Evolutionary conservation across 2,329 filamentous ascomycete species (phyloP), one percentile per base, ranked within the genome.

Genomic region (Phymatotrichopsis omnivora): DNA sequence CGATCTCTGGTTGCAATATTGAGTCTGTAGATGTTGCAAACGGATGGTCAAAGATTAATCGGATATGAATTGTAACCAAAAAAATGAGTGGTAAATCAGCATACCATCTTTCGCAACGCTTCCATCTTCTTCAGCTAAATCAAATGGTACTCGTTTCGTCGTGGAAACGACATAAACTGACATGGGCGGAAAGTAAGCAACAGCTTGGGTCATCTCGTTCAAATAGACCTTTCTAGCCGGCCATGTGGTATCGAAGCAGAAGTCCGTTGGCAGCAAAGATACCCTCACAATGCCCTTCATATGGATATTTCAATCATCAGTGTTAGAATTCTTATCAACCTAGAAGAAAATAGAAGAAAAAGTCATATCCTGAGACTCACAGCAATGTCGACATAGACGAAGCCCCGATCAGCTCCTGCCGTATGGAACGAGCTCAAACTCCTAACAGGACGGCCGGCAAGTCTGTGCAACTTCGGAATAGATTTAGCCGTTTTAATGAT

Each of bases 121-220:
- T 47, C 93, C 80, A 53, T 87, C 87, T 56, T 94, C 85, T 42
- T 83, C 83, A 1, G 85, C 85, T 17, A 95, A 72, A 62, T 85
- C 82, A 60, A 94, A 96, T 3, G 78, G 75, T 37, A 80, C 76
- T 20, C 64, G 60, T 6, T 69, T 68, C 51, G 78, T 81, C 45
- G 83, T 87, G 3, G 78, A 84, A 12, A 89, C 67, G 2, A 85
- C 76, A 59, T 93, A 95, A 0, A 81, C 76, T 17, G 77, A 75
- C 31, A 80, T 80, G 0, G 78, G 74, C 2, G 78, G 68, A 59
- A 93, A 87, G 60, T 87, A 93, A 1, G 82, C 73, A 12, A 96
- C 65, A 2, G 77, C 74, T 51, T 80, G 73, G 8, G 87, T 70
- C 48, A 93, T 82, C 42, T 80, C 69, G 12, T 73, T 74, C 16